Percentiles rank a stretch among this genome's conserved stretches.
These are phyloP conservation scores for Suaeda aralocaspica DNA, from an alignment of 148 eudicot genomes.

Conservation along the genomic window DNA sequence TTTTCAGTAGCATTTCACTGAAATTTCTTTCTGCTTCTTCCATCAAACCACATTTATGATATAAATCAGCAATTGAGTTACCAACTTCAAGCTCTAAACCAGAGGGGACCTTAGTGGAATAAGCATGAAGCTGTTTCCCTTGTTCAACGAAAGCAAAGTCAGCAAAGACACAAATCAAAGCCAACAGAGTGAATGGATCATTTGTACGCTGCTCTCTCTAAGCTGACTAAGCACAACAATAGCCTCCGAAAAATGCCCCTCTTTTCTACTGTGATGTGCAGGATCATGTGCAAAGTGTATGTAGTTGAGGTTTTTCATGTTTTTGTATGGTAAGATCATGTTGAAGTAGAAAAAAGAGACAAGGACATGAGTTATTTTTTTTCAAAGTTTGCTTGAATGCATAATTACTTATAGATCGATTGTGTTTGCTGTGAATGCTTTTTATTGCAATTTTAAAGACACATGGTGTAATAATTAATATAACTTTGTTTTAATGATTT, in stretches of 20 bases:
- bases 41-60: slow-evolving; percentile 69
- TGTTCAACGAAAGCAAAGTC: slow-evolving; percentile 73
- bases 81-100: slow-evolving; percentile 54
- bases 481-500: too few species aligned
- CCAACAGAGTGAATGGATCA: slow-evolving; percentile 67
- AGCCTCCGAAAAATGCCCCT: slow-evolving; percentile 44
- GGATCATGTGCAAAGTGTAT: too few species aligned
- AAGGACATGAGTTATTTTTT: too few species aligned
- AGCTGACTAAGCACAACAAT: slow-evolving; percentile 64
- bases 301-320: too few species aligned
- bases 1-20: slow-evolving; percentile 48
- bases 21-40: slow-evolving; percentile 64
- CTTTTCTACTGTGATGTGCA: too few species aligned
- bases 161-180: slow-evolving; percentile 69
- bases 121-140: slow-evolving; percentile 76
- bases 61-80: slow-evolving; percentile 70
- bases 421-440: too few species aligned
- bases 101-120: slow-evolving; percentile 45
- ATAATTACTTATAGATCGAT: too few species aligned
- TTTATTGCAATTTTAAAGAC: too few species aligned
- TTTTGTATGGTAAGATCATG: too few species aligned
- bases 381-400: too few species aligned
- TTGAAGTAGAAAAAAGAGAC: too few species aligned
- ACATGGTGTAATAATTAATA: too few species aligned
- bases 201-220: slow-evolving; percentile 31